These are phyloP conservation scores for Fusarium brachygibbosum DNA, from an alignment of 2,329 filamentous ascomycete species.

Conservation along the genomic window DNA sequence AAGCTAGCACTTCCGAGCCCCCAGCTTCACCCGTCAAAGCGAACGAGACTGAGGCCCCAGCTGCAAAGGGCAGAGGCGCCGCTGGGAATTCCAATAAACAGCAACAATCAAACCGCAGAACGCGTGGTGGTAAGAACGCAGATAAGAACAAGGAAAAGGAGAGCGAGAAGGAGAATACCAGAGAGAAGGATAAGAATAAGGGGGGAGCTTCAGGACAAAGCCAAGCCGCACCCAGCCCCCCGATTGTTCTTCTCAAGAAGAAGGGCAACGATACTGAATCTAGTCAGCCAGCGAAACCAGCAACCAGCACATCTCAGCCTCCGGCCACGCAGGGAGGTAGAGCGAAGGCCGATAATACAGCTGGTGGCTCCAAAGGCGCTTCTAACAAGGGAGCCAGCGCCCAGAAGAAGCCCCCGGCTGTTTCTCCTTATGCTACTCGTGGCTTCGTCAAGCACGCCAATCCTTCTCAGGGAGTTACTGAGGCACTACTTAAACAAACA, in stretches of 20 bases:
- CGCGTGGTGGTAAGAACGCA: conserved; percentile 55
- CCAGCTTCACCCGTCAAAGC: conserved; percentile 41
- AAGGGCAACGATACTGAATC: conserved; percentile 47
- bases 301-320: conserved; percentile 43
- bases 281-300: conserved; percentile 44
- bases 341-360: conserved; percentile 41
- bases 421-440: conserved; percentile 66
- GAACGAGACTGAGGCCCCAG: conserved; percentile 33
- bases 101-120: conserved; percentile 50
- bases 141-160: conserved; percentile 57
- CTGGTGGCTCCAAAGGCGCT: conserved; percentile 38
- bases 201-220: conserved; percentile 31
- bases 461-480: conserved; percentile 91
- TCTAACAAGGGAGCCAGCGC: conserved; percentile 45
- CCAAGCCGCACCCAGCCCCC: conserved; percentile 50
- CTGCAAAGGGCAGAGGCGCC: conserved; percentile 43
- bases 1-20: conserved; percentile 32
- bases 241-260: conserved; percentile 60
- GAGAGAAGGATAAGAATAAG: conserved; percentile 46
- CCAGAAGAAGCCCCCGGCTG: conserved; percentile 53
- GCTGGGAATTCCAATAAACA: conserved; percentile 45
- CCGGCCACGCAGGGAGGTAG: conserved; percentile 51
- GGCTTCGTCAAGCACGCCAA: conserved; percentile 88
- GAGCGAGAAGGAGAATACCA: conserved; percentile 48
- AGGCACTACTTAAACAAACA: conserved; percentile 79